These are phyloP conservation scores for Suhomyces guaymorum DNA, from an alignment of 1,139 yeast genomes.

Conservation along the genomic window DNA sequence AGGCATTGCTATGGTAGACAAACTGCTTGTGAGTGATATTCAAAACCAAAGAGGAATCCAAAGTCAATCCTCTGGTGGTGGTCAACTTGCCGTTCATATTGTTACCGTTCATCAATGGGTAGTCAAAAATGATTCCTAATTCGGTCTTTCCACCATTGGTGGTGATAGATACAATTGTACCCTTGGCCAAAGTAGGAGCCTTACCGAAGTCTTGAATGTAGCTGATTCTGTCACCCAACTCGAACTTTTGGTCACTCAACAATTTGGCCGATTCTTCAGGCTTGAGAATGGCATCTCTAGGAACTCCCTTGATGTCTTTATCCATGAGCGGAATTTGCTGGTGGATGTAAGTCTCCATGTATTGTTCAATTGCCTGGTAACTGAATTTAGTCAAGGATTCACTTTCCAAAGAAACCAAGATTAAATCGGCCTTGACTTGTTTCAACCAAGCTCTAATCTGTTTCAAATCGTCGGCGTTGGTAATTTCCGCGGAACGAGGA, in stretches of 20 bases:
- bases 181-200: slow-evolving; percentile 83
- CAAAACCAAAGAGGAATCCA: slow-evolving; percentile 80
- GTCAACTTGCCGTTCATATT: slow-evolving; percentile 73
- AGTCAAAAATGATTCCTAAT: slow-evolving; percentile 80
- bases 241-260: slow-evolving; percentile 73
- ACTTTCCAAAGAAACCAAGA: slow-evolving; percentile 72
- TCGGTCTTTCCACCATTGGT: slow-evolving; percentile 59
- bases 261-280: slow-evolving; percentile 74
- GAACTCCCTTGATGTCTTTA: slow-evolving; percentile 76
- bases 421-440: slow-evolving; percentile 53
- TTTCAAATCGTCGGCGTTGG: slow-evolving; percentile 34
- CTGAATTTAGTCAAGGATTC: slow-evolving; percentile 74
- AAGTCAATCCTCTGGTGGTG: slow-evolving; percentile 79
- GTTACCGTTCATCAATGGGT: slow-evolving; percentile 79
- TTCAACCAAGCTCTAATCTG: slow-evolving; percentile 60
- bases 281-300: slow-evolving; percentile 77
- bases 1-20: slow-evolving; percentile 72
- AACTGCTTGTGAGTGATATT: slow-evolving; percentile 75
- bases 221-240: slow-evolving; percentile 86
- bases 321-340: slow-evolving; percentile 44
- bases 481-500: slow-evolving; percentile 30
- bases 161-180: slow-evolving; percentile 84
- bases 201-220: slow-evolving; percentile 87
- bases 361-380: slow-evolving; percentile 66
- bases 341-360: slow-evolving; percentile 50